Evolutionary conservation across 495 filamentous ascomycete genomes (phyloP).

Genomic region (Neurospora discreta): DNA sequence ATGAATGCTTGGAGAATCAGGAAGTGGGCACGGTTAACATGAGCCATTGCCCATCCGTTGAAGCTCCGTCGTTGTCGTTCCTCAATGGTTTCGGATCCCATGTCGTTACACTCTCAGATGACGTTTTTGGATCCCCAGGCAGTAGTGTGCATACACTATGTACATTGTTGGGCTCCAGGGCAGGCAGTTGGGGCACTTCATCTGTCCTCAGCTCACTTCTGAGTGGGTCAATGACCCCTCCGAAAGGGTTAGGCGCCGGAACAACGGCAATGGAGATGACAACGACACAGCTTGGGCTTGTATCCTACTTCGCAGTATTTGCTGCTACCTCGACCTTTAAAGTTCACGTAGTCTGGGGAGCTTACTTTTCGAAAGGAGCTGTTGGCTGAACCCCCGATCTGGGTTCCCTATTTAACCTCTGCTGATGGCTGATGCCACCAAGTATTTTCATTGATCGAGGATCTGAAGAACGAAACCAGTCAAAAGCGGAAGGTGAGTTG

Average conservation of each 20-base stretch:
- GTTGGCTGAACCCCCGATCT: not conserved
- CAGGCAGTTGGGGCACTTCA: not conserved
- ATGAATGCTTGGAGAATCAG: not conserved
- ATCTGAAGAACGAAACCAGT: not conserved
- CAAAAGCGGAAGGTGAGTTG: not conserved
- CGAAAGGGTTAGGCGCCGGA: not conserved
- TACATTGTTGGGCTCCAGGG: not conserved
- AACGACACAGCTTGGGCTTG: not conserved
- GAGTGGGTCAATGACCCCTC: not conserved
- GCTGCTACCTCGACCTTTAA: not conserved
- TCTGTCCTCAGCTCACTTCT: not conserved
- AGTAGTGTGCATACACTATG: too few species aligned
- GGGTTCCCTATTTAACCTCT: slow-evolving; percentile 1
- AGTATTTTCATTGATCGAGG: not conserved
- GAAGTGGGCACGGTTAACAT: not conserved
- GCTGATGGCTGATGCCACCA: not conserved
- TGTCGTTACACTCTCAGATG: not conserved
- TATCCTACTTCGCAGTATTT: not conserved
- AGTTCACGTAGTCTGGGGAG: not conserved
- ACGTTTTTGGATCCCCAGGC: not conserved
- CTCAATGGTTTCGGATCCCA: not conserved
- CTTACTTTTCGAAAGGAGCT: not conserved
- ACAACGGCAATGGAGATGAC: not conserved
- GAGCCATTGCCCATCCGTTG: not conserved
- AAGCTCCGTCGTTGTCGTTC: not conserved